phyloP scores from a whole-genome alignment of 257 asterid species.

The Rhazya stricta region DNA sequence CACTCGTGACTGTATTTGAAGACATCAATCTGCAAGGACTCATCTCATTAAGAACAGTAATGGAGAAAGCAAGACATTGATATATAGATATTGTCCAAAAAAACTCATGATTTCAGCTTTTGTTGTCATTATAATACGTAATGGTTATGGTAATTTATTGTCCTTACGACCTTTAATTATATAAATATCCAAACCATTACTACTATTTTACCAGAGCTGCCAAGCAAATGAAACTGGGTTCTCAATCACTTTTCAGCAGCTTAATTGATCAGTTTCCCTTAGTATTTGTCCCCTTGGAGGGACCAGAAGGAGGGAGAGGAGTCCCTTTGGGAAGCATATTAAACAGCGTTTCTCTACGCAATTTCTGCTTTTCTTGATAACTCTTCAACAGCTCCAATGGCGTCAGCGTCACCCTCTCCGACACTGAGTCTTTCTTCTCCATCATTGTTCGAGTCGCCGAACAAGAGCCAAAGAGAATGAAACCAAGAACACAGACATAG shows the following conservation, averaged over 20 bases:
- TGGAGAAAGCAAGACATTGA: too few relatives aligned
- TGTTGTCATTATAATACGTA: too few relatives aligned
- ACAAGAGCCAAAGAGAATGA: conserved; percentile 9
- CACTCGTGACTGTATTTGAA: too few relatives aligned
- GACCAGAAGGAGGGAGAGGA: conserved; percentile 1
- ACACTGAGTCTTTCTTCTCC: not conserved
- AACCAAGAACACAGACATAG: conserved; percentile 5
- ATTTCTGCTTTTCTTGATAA: conserved; percentile 5
- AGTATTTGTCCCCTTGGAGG: conserved; percentile 10
- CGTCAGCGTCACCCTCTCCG: not conserved
- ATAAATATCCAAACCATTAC: too few relatives aligned
- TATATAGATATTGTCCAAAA: too few relatives aligned
- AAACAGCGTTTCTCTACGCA: conserved; percentile 11
- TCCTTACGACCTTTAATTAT: too few relatives aligned
- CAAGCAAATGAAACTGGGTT: not conserved
- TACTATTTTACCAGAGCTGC: too few relatives aligned
- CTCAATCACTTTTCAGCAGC: conserved; percentile 9
- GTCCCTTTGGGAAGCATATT: conserved; percentile 4
- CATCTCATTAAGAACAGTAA: too few relatives aligned
- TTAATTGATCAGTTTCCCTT: not conserved
- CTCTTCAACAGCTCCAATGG: conserved; percentile 16
- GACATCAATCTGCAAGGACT: too few relatives aligned
- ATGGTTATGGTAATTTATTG: too few relatives aligned
- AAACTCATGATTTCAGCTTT: too few relatives aligned
- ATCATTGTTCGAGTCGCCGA: conserved; percentile 12